A percentile compares a stretch with the other conserved stretches of the same genome.
phyloP scores from a whole-genome alignment of 495 filamentous ascomycete genomes.

The Hypoxylon subgilvum region DNA sequence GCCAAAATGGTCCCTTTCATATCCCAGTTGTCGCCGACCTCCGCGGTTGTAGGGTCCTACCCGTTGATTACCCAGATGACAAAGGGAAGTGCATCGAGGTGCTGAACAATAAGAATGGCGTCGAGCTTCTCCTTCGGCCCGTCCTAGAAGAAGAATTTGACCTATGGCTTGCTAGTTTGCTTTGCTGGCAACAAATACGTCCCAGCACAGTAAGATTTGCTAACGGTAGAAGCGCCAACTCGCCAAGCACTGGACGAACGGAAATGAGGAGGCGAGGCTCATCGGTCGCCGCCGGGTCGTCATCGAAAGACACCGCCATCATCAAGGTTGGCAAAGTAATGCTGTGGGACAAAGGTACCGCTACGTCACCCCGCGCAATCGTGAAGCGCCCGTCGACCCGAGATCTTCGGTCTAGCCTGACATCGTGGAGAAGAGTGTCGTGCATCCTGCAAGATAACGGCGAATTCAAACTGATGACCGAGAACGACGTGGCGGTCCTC shows the following conservation, averaged over 20 bases:
- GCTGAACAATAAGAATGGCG: conserved; percentile 68
- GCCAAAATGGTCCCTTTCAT: conserved; percentile 56
- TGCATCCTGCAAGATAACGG: conserved; percentile 96
- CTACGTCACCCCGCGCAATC: conserved; percentile 60
- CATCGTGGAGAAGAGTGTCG: conserved; percentile 82
- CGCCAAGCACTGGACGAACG: conserved; percentile 27
- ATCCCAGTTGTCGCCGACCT: conserved; percentile 74
- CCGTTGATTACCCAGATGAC: conserved; percentile 66
- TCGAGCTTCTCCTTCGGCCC: conserved; percentile 77
- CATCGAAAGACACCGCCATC: conserved; percentile 77
- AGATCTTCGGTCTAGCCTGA: conserved; percentile 48
- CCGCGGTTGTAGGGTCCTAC: conserved; percentile 81
- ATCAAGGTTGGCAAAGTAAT: conserved; percentile 97
- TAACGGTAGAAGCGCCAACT: conserved; percentile 32
- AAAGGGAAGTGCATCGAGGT: conserved; percentile 80
- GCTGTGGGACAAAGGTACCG: conserved; percentile 77
- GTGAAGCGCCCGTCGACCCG: conserved; percentile 56
- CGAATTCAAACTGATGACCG: conserved; percentile 86
- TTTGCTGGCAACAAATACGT: conserved; percentile 92
- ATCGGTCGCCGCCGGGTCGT: conserved; percentile 53
- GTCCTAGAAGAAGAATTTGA: conserved; percentile 78
- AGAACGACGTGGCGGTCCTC: conserved; percentile 77
- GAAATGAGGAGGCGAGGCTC: conserved; percentile 75
- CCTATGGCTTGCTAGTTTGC: conserved; percentile 87
- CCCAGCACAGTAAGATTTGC: conserved; percentile 51